Percentiles rank a stretch among this genome's conserved stretches.
Evolutionary conservation across 441 rosid species (phyloP).

Genomic region (Capsella rubella): DNA sequence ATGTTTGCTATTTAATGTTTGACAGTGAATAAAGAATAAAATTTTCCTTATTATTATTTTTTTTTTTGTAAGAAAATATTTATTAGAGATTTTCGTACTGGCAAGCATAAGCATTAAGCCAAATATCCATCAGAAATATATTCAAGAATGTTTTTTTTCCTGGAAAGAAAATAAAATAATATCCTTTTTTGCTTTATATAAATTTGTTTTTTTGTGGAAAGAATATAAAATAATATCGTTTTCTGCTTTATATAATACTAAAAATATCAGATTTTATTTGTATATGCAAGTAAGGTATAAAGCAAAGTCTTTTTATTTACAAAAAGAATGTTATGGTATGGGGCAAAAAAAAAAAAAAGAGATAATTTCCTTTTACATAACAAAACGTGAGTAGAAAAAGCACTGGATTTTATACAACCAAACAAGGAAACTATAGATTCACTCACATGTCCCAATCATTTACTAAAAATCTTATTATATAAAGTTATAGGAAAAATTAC

Average conservation of each 20-base stretch:
- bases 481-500: constrained; percentile 13
- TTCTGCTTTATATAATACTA: constrained; percentile 23
- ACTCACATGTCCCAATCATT: constrained; percentile 25
- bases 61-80: not conserved
- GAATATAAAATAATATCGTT: not conserved
- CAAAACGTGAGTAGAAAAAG: constrained; percentile 30
- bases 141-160: constrained; percentile 29
- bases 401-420: constrained; percentile 24
- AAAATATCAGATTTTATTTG: constrained; percentile 12
- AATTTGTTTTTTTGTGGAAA: not conserved
- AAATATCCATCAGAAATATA: not conserved
- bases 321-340: not conserved
- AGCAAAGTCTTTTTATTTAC: not conserved
- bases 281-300: constrained; percentile 39
- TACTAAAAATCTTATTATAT: not conserved
- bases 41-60: not conserved
- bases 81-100: constrained; percentile 26
- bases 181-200: constrained; percentile 20
- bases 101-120: constrained; percentile 17
- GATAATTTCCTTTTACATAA: constrained; percentile 6
- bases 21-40: constrained; percentile 1
- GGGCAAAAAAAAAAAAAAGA: not conserved
- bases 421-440: constrained; percentile 42
- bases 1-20: constrained; percentile 29
- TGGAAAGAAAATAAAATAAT: not conserved